phyloP scores from a whole-genome alignment of 192 early-diverging fungal species.

The Globomyces pollinis-pini region DNA sequence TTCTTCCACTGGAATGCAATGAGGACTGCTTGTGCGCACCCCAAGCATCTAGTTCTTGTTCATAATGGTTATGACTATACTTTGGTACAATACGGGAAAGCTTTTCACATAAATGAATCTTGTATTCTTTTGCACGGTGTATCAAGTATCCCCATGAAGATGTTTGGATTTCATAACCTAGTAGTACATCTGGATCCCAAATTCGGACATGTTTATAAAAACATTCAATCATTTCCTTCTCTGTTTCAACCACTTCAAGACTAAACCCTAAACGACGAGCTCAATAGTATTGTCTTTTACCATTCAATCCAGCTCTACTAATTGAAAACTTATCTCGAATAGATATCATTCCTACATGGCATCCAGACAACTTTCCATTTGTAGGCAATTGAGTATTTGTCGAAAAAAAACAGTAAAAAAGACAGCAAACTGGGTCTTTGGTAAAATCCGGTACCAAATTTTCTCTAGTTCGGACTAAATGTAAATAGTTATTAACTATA shows the following conservation, averaged over 20 bases:
- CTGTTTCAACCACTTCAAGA: constrained; percentile 37
- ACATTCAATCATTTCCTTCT: constrained; percentile 49
- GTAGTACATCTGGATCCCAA: constrained; percentile 78
- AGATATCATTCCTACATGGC: too few species aligned
- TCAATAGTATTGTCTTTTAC: too few species aligned
- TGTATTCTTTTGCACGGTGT: constrained; percentile 48
- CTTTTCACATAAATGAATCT: constrained; percentile 22
- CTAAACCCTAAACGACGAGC: constrained; percentile 20
- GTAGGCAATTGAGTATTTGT: constrained; percentile 14
- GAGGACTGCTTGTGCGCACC: constrained; percentile 55
- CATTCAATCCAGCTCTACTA: too few species aligned
- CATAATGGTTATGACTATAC: constrained; percentile 41
- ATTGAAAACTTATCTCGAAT: too few species aligned
- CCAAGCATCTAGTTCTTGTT: too few species aligned
- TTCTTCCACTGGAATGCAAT: constrained; percentile 62
- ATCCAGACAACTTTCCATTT: neutral
- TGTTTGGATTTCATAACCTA: constrained; percentile 80
- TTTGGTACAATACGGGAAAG: constrained; percentile 39
- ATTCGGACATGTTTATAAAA: constrained; percentile 47
- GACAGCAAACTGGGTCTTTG: constrained; percentile 46
- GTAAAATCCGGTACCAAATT: constrained; percentile 60
- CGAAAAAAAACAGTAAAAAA: constrained; percentile 68
- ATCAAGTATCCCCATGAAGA: constrained; percentile 87
- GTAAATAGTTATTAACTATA: too few species aligned
- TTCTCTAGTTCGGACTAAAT: constrained; percentile 32